Evolutionary conservation across 192 early-diverging fungal species (phyloP), one percentile per base, ranked within the genome.

Genomic region (Coemansia sp.): DNA sequence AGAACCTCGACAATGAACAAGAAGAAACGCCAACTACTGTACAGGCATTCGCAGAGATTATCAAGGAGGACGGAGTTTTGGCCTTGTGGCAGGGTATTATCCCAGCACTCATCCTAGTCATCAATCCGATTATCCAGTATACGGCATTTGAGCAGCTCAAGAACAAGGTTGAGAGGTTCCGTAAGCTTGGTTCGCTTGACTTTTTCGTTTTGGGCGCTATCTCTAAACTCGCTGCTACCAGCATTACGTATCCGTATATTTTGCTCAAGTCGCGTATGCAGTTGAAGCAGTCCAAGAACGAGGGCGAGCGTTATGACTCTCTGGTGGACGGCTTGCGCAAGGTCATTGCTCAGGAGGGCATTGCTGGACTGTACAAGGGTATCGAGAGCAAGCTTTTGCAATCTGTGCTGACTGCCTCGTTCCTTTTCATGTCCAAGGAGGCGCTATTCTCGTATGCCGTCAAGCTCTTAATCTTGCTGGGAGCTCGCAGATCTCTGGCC

Each of bases 71-170:
- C 52, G 98, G 98, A 43, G 57, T 94, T 64, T 70, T 86, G 62
- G 91, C 93, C 12, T 92, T 99, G 85, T 99, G 91, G 89, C 89
- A 93, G 70, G 98, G 98, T 43, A 88, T 98, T 34, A 78, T 92
- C 40, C 96, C 98, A 40, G 98, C 98, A 51, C 87, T 99, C 73
- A 94, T 99, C 65, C 87, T 99, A 80, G 98, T 99, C 55, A 95
- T 94, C 86, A 99, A 99, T 87, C 98, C 98, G 49, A 96, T 99
- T 65, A 99, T 99, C 82, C 98, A 99, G 87, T 99, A 97, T 86
- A 98, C 98, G 8, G 93, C 92, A 8, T 99, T 97, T 89, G 98
- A 99, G 87, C 92, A 94, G 83, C 72, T 98, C 67, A 95, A 94
- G 88, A 87, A 85, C 52, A 79, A 74, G 27, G 65, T 87, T 8